phyloP scores from a whole-genome alignment of 2,329 filamentous ascomycete species.

The Fusarium floridanum region DNA sequence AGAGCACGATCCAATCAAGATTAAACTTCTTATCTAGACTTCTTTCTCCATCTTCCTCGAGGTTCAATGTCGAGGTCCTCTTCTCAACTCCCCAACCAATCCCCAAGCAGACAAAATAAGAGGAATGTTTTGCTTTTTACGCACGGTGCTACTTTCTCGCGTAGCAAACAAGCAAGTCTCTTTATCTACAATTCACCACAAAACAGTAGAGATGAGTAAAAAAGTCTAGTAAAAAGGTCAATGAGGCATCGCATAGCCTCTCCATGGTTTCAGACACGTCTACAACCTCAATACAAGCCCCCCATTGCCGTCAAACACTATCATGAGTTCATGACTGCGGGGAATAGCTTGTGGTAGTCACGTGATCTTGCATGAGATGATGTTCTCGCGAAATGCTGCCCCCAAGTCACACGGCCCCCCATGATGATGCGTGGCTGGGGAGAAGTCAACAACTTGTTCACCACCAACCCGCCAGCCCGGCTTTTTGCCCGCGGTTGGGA shows the following conservation, averaged over 20 bases:
- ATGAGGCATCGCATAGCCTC: background rate
- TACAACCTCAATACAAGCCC: background rate
- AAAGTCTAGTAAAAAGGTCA: background rate
- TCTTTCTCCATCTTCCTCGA: no score
- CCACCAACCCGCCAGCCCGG: slow-evolving; percentile 34
- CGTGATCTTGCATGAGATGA: slow-evolving; percentile 45
- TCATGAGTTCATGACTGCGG: slow-evolving; percentile 49
- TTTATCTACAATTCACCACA: background rate
- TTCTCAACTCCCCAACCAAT: background rate
- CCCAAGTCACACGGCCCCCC: slow-evolving; percentile 35
- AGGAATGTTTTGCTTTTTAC: slow-evolving; percentile 37
- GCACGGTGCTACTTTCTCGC: slow-evolving; percentile 35
- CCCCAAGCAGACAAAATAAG: slow-evolving; percentile 7
- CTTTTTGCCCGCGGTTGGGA: slow-evolving; percentile 42
- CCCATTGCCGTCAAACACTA: slow-evolving; percentile 20
- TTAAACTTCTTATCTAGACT: background rate
- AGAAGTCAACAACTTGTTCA: slow-evolving; percentile 32
- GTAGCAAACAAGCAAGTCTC: slow-evolving; percentile 10
- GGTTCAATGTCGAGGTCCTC: background rate
- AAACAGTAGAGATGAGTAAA: background rate
- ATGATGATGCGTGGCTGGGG: slow-evolving; percentile 44
- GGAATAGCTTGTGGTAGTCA: slow-evolving; percentile 33
- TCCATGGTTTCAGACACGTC: background rate
- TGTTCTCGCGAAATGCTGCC: background rate
- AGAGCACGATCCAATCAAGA: background rate